Conservation (phyloP, 2,329 filamentous ascomycete species). For the Botrytis medusae region DNA sequence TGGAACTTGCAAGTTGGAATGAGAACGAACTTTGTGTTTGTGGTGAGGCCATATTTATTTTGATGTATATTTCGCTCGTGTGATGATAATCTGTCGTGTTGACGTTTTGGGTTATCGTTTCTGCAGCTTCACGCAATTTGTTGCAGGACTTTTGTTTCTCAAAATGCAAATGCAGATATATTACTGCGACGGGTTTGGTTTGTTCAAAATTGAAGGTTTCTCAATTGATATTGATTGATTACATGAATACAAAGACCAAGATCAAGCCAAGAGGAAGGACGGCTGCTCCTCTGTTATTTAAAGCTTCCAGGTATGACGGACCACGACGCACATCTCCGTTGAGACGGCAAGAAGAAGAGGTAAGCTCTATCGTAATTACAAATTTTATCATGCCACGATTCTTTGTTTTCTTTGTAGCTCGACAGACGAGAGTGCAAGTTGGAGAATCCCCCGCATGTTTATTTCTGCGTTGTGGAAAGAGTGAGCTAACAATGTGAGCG, state of each 20-base stretch:
- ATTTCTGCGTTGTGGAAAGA: background rate
- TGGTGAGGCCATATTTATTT: slow-evolving; percentile 15
- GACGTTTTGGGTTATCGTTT: background rate
- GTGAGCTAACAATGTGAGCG: background rate
- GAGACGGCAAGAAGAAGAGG: background rate
- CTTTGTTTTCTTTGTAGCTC: slow-evolving; percentile 9
- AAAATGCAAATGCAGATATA: background rate
- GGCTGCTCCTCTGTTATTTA: slow-evolving; percentile 8
- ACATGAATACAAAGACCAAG: slow-evolving; percentile 16
- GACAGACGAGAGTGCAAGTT: background rate
- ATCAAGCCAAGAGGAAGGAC: slow-evolving; percentile 14
- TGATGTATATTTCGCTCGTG: background rate
- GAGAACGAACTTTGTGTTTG: slow-evolving; percentile 13
- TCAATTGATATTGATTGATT: background rate
- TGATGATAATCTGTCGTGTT: background rate
- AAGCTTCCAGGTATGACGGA: slow-evolving; percentile 5
- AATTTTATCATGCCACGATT: slow-evolving; percentile 2
- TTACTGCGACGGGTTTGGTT: background rate
- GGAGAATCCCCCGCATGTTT: background rate
- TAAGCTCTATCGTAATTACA: background rate
- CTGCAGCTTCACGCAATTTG: slow-evolving; percentile 5
- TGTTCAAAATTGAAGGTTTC: background rate
- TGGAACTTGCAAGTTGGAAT: background rate
- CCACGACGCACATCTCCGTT: background rate
- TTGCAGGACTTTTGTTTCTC: background rate